Conservation (phyloP, 345 rosid genomes). For the Sonneratia caseolaris region DNA sequence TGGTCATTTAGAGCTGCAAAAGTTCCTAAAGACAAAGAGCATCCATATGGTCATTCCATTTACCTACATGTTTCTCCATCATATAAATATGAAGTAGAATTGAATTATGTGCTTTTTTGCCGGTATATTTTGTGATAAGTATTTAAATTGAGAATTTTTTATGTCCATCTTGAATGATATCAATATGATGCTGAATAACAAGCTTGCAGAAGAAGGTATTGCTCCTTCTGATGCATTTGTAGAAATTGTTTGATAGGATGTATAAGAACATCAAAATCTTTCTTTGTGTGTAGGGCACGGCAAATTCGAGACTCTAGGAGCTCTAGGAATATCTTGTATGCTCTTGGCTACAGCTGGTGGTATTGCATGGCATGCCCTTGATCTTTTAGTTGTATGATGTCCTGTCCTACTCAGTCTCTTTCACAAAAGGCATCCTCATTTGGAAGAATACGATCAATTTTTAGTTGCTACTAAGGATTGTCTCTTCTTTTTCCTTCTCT, state of each 20-base stretch:
- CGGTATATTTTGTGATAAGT: neutral
- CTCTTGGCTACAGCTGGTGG: slow-evolving; percentile 85
- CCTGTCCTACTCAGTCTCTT: slow-evolving; percentile 2
- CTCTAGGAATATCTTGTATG: slow-evolving; percentile 88
- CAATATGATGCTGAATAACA: neutral
- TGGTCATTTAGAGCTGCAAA: slow-evolving; percentile 76
- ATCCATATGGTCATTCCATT: slow-evolving; percentile 80
- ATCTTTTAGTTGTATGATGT: slow-evolving; percentile 48
- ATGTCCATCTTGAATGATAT: neutral
- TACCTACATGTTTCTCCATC: slow-evolving; percentile 23
- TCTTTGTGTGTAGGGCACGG: slow-evolving; percentile 57
- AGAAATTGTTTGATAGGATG: neutral
- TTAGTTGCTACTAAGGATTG: neutral
- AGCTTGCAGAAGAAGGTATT: neutral
- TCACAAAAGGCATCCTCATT: neutral
- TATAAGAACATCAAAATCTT: neutral
- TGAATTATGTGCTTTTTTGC: neutral
- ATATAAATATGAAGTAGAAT: neutral
- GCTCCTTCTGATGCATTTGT: neutral
- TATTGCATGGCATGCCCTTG: slow-evolving; percentile 79
- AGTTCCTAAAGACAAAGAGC: slow-evolving; percentile 82
- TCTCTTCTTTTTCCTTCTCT: too few relatives aligned
- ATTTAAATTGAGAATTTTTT: neutral
- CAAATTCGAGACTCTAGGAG: slow-evolving; percentile 85
- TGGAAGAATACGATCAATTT: neutral